Evolutionary conservation across 257 asterid genomes (phyloP).

Genomic region (Salvia rosmarinus): DNA sequence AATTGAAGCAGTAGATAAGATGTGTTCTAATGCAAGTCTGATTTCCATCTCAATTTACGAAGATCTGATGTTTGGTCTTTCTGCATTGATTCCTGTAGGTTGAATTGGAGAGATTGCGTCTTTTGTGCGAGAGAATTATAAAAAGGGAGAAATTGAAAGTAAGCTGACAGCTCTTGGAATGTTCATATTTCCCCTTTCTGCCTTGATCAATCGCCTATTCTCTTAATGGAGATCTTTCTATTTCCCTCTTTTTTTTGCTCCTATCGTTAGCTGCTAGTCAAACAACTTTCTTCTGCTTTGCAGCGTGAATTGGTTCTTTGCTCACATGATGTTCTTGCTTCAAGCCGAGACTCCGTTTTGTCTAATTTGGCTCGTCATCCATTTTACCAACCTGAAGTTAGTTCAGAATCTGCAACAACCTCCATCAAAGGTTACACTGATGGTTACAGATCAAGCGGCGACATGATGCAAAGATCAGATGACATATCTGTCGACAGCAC

Average conservation of each 20-base stretch:
- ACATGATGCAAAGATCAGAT: conserved; percentile 78
- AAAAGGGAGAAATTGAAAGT: conserved; percentile 95
- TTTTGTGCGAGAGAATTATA: conserved; percentile 89
- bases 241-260: neutral
- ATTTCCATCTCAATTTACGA: conserved; percentile 2
- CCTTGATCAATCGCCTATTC: neutral
- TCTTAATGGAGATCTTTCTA: no score
- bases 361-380: conserved; percentile 80
- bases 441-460: conserved; percentile 75
- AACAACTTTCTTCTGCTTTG: conserved; percentile 32
- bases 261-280: neutral
- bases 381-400: conserved; percentile 74
- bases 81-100: conserved; percentile 55
- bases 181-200: neutral
- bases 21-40: neutral
- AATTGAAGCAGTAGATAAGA: neutral
- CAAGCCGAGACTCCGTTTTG: conserved; percentile 73
- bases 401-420: conserved; percentile 97
- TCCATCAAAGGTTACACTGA: conserved; percentile 75
- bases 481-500: conserved; percentile 86
- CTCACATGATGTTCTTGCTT: conserved; percentile 83
- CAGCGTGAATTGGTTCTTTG: conserved; percentile 97
- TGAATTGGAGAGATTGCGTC: conserved; percentile 95
- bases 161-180: conserved; percentile 35
- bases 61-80: conserved; percentile 22